A percentile compares a stretch with the other conserved stretches of the same genome.
Evolutionary conservation across 108 stramenopile genomes (phyloP).

Genomic region (Cylindrotheca fusiformis): DNA sequence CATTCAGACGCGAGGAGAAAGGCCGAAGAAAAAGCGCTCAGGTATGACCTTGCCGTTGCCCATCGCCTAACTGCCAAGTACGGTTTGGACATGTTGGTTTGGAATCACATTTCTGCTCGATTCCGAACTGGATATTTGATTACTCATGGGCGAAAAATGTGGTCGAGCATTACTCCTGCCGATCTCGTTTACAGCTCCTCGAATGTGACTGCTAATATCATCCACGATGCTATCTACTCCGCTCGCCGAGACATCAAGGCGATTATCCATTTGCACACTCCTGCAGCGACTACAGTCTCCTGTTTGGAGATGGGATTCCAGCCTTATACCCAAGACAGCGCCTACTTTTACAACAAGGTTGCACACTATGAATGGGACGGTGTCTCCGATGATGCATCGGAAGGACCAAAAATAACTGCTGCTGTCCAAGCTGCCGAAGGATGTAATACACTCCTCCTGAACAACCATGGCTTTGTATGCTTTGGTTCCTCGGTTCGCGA

Average conservation of each 20-base stretch:
- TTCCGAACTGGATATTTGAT: conserved; percentile 48
- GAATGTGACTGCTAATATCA: conserved; percentile 63
- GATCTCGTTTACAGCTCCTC: conserved; percentile 49
- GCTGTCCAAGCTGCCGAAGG: conserved; percentile 36
- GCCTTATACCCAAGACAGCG: conserved; percentile 54
- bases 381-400: conserved; percentile 45
- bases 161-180: conserved; percentile 42
- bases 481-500: conserved; percentile 47
- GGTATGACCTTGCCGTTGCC: conserved; percentile 43
- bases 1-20: conserved; percentile 26
- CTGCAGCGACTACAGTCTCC: conserved; percentile 53
- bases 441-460: conserved; percentile 59
- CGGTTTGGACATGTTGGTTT: conserved; percentile 65
- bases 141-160: conserved; percentile 57
- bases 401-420: conserved; percentile 37
- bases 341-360: conserved; percentile 52
- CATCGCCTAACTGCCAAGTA: conserved; percentile 50
- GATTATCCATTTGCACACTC: conserved; percentile 63
- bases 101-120: conserved; percentile 68
- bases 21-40: conserved; percentile 33
- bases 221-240: conserved; percentile 64
- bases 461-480: conserved; percentile 57
- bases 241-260: conserved; percentile 55
- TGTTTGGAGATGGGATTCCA: conserved; percentile 62
- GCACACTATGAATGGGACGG: conserved; percentile 59